These are phyloP conservation scores for Pontederia crassipes DNA, from an alignment of 176 grass and related monocot species.

Conservation along the genomic window DNA sequence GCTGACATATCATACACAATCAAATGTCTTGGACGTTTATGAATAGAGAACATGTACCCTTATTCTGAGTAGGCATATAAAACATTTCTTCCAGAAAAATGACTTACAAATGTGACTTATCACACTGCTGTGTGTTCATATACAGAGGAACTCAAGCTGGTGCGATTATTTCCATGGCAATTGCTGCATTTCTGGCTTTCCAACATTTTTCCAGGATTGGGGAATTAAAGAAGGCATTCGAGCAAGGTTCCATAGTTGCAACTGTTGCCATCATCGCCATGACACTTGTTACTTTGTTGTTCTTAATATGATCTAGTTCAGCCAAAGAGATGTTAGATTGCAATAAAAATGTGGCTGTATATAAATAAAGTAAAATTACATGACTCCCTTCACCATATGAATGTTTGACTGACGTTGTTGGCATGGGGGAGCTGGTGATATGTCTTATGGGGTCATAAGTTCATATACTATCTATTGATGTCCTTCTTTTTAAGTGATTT, in stretches of 20 bases:
- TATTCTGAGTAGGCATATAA: background rate
- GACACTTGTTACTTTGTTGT: slow-evolving; percentile 24
- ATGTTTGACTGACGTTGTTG: too few species aligned
- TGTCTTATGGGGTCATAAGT: too few species aligned
- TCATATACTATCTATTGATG: too few species aligned
- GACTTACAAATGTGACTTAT: background rate
- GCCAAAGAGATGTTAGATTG: background rate
- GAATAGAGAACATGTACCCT: slow-evolving; percentile 2
- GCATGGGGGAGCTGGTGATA: too few species aligned
- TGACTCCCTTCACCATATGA: too few species aligned
- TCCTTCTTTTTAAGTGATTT: too few species aligned
- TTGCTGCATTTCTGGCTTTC: slow-evolving; percentile 61
- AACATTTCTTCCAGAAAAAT: background rate
- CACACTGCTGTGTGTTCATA: background rate
- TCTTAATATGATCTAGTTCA: slow-evolving; percentile 49
- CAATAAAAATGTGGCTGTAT: too few species aligned
- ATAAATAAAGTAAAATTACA: too few species aligned
- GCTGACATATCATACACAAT: background rate
- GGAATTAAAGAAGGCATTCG: slow-evolving; percentile 52
- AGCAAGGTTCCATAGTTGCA: slow-evolving; percentile 56
- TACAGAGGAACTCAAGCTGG: slow-evolving; percentile 81
- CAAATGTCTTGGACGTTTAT: background rate
- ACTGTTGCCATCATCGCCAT: slow-evolving; percentile 63
- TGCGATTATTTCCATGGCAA: slow-evolving; percentile 52
- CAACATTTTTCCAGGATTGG: slow-evolving; percentile 76